These are phyloP conservation scores for Ganoderma resinaceum DNA, from an alignment of 1,284 basidiomycete genomes.

Conservation along the genomic window DNA sequence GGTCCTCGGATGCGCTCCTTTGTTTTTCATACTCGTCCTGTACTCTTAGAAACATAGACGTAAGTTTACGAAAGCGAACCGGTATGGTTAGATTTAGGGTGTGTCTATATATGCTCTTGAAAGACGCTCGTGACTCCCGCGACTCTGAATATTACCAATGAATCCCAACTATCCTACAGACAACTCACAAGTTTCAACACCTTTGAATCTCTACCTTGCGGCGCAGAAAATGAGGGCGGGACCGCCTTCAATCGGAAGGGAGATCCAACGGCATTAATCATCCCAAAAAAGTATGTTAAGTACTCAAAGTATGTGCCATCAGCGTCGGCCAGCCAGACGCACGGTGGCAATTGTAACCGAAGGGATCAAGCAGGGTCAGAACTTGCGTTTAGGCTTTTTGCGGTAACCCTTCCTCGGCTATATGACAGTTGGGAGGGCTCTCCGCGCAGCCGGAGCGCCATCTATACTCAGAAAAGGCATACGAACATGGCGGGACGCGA, in stretches of 20 bases:
- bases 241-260: background rate
- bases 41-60: background rate
- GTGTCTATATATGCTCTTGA: background rate
- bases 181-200: background rate
- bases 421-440: background rate
- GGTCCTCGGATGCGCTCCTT: background rate
- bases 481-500: background rate
- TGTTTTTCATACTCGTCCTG: background rate
- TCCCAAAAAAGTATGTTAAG: background rate
- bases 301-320: background rate
- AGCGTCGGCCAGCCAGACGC: background rate
- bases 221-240: background rate
- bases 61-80: background rate
- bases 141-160: background rate
- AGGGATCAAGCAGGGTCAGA: background rate
- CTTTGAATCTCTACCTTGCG: background rate
- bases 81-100: background rate
- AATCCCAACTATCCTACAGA: background rate
- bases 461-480: conserved; percentile 3
- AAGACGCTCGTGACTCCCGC: background rate
- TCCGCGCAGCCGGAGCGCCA: background rate
- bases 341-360: background rate
- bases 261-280: background rate
- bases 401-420: background rate
- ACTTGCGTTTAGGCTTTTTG: conserved; percentile 9